Conservation (phyloP, 352 stramenopile species). For the Globisporangium sylvaticum region DNA sequence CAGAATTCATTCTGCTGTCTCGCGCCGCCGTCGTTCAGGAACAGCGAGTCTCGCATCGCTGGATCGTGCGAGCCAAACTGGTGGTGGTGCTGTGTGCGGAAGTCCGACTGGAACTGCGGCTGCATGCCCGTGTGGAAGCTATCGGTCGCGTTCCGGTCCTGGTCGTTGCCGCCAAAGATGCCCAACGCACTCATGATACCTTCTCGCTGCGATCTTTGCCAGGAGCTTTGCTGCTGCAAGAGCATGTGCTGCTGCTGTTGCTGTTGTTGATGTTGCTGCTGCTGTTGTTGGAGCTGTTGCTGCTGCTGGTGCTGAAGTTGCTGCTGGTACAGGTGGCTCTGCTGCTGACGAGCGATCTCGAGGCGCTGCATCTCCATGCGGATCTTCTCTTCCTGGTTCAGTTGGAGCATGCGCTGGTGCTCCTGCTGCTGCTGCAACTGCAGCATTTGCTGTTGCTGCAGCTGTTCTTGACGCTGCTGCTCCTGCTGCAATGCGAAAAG, state of each 20-base stretch:
- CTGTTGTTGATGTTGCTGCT: constrained; percentile 51
- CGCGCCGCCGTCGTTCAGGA: constrained; percentile 23
- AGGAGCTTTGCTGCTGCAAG: constrained; percentile 72
- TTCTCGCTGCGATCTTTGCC: constrained; percentile 69
- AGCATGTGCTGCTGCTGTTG: constrained; percentile 71
- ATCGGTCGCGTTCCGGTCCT: constrained; percentile 22
- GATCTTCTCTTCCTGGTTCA: constrained; percentile 75
- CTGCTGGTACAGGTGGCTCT: constrained; percentile 54
- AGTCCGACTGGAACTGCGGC: constrained; percentile 50
- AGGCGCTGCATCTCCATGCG: constrained; percentile 80
- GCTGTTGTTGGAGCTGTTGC: constrained; percentile 37
- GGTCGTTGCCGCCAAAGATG: constrained; percentile 46
- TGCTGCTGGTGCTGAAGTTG: constrained; percentile 48
- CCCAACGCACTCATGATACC: constrained; percentile 75
- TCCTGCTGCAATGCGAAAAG: constrained; percentile 59
- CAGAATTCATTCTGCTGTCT: constrained; percentile 20
- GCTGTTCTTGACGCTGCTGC: constrained; percentile 50
- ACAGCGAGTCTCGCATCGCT: constrained; percentile 24
- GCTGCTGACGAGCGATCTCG: constrained; percentile 67
- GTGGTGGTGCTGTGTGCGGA: constrained; percentile 39
- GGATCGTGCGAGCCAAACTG: constrained; percentile 22
- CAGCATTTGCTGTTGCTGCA: constrained; percentile 60
- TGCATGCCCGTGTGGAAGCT: constrained; percentile 37
- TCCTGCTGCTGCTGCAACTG: constrained; percentile 68
- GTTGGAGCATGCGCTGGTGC: constrained; percentile 62